Conservation (phyloP, 2,329 filamentous ascomycete genomes). For the Botrytis fabae region DNA sequence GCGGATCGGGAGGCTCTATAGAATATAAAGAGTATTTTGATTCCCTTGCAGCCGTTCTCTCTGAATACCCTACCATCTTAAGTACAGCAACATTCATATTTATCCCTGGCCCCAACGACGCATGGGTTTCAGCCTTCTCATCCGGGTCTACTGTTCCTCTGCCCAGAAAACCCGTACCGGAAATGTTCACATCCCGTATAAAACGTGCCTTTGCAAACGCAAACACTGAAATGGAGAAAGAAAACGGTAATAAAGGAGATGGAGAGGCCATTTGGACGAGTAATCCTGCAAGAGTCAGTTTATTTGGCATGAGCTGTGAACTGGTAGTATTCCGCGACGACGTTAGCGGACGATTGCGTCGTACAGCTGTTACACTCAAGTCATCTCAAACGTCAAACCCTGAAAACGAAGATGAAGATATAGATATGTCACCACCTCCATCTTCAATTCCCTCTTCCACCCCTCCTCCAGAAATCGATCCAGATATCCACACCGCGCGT, state of each 20-base stretch:
- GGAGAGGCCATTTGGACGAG: conserved; percentile 84
- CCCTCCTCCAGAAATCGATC: conserved; percentile 43
- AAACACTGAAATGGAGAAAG: conserved; percentile 65
- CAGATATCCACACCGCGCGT: conserved; percentile 57
- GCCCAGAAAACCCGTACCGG: conserved; percentile 72
- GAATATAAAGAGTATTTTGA: conserved; percentile 98
- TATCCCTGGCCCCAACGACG: conserved; percentile 94
- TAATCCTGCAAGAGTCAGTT: conserved; percentile 77
- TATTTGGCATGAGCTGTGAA: conserved; percentile 88
- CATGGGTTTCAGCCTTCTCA: conserved; percentile 87
- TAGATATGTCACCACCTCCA: conserved; percentile 17
- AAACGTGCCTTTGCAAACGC: conserved; percentile 77
- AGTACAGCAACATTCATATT: conserved; percentile 84
- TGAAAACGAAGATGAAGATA: conserved; percentile 30
- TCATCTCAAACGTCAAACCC: conserved; percentile 28
- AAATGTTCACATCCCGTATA: conserved; percentile 86
- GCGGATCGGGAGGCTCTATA: conserved; percentile 77
- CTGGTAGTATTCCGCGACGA: conserved; percentile 87
- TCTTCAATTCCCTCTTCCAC: not conserved
- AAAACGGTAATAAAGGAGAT: conserved; percentile 51
- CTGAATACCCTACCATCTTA: conserved; percentile 80
- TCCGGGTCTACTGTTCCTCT: conserved; percentile 70
- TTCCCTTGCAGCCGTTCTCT: conserved; percentile 74
- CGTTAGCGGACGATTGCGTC: conserved; percentile 73
- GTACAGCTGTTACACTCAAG: conserved; percentile 71